Percentiles rank a stretch among this genome's conserved stretches.
phyloP scores from a whole-genome alignment of 805 yeast species.

The Lachancea waltii region DNA sequence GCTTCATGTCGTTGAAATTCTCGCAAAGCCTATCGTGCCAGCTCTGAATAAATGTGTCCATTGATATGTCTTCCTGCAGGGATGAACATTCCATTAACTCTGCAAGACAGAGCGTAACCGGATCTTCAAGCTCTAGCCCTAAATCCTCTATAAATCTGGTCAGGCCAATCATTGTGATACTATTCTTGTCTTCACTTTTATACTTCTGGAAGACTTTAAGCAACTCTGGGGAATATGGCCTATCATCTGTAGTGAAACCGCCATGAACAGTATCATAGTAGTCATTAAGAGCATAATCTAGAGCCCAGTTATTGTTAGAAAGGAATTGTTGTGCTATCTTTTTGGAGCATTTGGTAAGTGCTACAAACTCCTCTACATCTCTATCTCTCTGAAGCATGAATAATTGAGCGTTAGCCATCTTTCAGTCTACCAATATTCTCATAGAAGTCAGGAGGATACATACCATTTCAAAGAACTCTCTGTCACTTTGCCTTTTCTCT shows the following conservation, averaged over 20 bases:
- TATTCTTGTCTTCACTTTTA: conserved; percentile 23
- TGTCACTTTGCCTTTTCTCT: no score
- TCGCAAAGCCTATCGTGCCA: conserved; percentile 27
- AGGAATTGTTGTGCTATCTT: conserved; percentile 22
- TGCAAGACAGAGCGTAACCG: conserved; percentile 62
- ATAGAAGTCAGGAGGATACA: no score
- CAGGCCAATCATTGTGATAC: conserved; percentile 76
- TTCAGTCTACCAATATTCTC: no score
- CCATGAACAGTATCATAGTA: conserved; percentile 28
- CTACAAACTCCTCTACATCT: conserved; percentile 16
- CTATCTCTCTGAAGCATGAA: conserved; percentile 5
- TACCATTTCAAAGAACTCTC: no score
- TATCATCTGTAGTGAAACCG: conserved; percentile 11
- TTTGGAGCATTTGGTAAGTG: conserved; percentile 19
- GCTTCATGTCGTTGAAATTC: conserved; percentile 43
- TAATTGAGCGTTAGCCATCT: background rate
- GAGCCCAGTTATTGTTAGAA: conserved; percentile 22
- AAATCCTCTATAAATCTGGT: conserved; percentile 59
- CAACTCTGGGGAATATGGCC: conserved; percentile 18
- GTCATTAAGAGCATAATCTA: conserved; percentile 30
- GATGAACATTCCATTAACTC: conserved; percentile 46
- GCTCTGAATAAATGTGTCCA: conserved; percentile 18
- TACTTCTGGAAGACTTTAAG: conserved; percentile 17
- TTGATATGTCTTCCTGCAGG: conserved; percentile 17
- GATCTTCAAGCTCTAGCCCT: conserved; percentile 67